These are phyloP conservation scores for Penicillium paradoxum DNA, from an alignment of 495 filamentous ascomycete genomes.

Conservation along the genomic window DNA sequence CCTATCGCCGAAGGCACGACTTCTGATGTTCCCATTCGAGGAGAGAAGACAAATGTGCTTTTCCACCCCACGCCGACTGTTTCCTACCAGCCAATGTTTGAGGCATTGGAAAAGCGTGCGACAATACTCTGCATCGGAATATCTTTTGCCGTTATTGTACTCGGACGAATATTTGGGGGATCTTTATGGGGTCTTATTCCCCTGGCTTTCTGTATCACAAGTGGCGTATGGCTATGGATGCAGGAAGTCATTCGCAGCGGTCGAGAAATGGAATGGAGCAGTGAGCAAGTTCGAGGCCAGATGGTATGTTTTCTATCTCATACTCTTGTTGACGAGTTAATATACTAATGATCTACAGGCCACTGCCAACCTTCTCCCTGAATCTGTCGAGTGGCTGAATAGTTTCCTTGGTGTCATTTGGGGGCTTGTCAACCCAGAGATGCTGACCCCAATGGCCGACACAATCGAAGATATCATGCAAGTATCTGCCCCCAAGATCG, in stretches of 20 bases:
- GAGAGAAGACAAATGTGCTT: conserved; percentile 92
- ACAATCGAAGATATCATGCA: conserved; percentile 93
- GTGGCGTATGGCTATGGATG: conserved; percentile 81
- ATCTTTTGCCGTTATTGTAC: conserved; percentile 63
- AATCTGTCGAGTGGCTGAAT: conserved; percentile 96
- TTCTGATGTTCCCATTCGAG: conserved; percentile 89
- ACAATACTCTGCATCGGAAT: conserved; percentile 63
- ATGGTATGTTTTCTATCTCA: conserved; percentile 47
- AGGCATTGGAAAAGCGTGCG: conserved; percentile 64
- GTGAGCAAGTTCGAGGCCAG: conserved; percentile 77
- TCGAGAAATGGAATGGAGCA: conserved; percentile 80
- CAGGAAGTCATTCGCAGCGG: conserved; percentile 79
- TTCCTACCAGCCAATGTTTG: conserved; percentile 81
- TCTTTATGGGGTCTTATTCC: conserved; percentile 71
- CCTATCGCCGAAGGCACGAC: conserved; percentile 74
- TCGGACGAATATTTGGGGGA: conserved; percentile 76
- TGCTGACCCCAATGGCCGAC: conserved; percentile 72
- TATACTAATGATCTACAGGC: conserved; percentile 41
- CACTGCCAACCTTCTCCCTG: conserved; percentile 80
- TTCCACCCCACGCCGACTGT: conserved; percentile 91
- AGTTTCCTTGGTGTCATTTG: conserved; percentile 74
- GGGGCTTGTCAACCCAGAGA: conserved; percentile 88
- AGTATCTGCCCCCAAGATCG: conserved; percentile 79
- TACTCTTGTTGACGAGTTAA: background rate
- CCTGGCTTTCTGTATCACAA: conserved; percentile 60